Percentiles rank a stretch among this genome's conserved stretches.
Evolutionary conservation across 495 filamentous ascomycete species (phyloP).

Genomic region (Hyaloscypha variabilis): DNA sequence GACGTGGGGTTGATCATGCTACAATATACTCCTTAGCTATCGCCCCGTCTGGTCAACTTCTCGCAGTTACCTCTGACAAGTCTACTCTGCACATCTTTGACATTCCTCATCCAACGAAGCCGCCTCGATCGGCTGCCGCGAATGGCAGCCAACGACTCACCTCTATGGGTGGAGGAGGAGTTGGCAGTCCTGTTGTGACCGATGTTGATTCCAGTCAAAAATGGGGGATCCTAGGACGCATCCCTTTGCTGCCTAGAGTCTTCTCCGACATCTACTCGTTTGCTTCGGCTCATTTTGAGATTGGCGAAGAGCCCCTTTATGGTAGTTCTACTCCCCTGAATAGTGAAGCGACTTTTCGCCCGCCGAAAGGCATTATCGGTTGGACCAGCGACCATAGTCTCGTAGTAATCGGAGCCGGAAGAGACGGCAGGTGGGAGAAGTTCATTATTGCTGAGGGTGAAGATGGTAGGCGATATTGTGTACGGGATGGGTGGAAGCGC

Average conservation of each 20-base stretch:
- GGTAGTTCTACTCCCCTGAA: constrained; percentile 37
- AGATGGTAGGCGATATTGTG: constrained; percentile 61
- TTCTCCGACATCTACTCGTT: constrained; percentile 89
- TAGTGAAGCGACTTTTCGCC: constrained; percentile 51
- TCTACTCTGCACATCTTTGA: constrained; percentile 94
- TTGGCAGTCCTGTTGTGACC: constrained; percentile 12
- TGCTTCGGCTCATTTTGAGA: constrained; percentile 72
- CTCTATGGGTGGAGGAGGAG: constrained; percentile 23
- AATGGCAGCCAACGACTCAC: constrained; percentile 21
- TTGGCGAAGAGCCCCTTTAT: constrained; percentile 65
- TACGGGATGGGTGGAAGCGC: constrained; percentile 79
- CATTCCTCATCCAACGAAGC: constrained; percentile 45
- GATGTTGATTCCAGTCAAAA: constrained; percentile 63
- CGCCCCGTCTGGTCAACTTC: constrained; percentile 72
- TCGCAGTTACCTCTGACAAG: constrained; percentile 97
- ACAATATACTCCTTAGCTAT: constrained; percentile 86
- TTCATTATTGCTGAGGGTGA: constrained; percentile 67
- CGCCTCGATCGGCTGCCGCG: constrained; percentile 10
- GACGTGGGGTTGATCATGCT: constrained; percentile 87
- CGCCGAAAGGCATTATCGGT: constrained; percentile 75
- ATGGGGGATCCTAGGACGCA: constrained; percentile 77
- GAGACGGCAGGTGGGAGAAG: constrained; percentile 82
- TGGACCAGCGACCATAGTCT: constrained; percentile 72
- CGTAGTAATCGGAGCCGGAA: constrained; percentile 78
- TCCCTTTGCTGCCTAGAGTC: constrained; percentile 76